phyloP scores from a whole-genome alignment of 2,329 filamentous ascomycete species.

The Hymenoscyphus salicellus region DNA sequence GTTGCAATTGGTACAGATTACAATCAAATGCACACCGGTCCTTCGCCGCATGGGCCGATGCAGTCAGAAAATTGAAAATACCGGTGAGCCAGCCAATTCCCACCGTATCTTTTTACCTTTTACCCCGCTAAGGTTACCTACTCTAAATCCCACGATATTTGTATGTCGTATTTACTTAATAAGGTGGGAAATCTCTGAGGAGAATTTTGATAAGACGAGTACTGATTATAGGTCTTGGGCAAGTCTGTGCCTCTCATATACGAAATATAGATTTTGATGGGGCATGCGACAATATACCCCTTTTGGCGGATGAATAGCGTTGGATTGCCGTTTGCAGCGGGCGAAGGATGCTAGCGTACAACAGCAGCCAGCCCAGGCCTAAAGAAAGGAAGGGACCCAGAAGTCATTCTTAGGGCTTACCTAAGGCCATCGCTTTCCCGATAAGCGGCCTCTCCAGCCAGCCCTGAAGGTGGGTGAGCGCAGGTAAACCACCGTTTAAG shows the following conservation, averaged over 20 bases:
- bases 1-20: neutral
- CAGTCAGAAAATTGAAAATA: neutral
- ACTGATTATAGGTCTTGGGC: neutral
- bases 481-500: neutral
- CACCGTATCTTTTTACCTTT: neutral
- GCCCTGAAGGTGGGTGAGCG: neutral
- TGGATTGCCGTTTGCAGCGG: neutral
- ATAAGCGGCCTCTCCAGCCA: neutral
- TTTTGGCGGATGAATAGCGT: neutral
- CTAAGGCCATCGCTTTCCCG: no score
- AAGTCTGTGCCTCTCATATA: neutral
- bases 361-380: no score
- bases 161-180: no score
- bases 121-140: neutral
- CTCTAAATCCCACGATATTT: no score
- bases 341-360: neutral
- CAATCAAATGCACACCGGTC: neutral
- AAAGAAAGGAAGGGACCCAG: neutral
- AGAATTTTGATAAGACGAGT: neutral
- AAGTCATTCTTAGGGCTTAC: neutral
- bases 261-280: neutral
- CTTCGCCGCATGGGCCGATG: neutral
- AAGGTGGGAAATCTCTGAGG: no score
- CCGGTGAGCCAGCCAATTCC: neutral
- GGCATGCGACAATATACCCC: neutral